These are phyloP conservation scores for Prunus mongolica DNA, from an alignment of 306 rosid species.

Conservation along the genomic window DNA sequence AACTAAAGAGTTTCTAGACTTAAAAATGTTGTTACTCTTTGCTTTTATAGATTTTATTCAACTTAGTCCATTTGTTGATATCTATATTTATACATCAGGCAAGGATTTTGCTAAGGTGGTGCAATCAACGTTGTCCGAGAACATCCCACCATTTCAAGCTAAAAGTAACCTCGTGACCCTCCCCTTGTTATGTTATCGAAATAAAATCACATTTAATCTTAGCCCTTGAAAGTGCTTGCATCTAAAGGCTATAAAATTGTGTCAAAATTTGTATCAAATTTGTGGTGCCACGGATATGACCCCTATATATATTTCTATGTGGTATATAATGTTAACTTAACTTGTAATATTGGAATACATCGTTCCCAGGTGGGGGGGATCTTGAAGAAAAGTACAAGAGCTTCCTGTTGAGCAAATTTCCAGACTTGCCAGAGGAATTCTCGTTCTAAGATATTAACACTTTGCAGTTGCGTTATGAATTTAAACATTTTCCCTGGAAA, in stretches of 20 bases:
- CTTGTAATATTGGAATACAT: background rate
- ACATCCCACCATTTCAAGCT: slow-evolving; percentile 31
- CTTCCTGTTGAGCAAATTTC: slow-evolving; percentile 29
- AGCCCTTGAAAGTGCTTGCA: too few species aligned
- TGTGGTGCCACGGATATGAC: too few species aligned
- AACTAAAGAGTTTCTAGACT: background rate
- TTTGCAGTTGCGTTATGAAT: too few species aligned
- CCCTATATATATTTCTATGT: too few species aligned
- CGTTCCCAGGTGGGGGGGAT: slow-evolving; percentile 23
- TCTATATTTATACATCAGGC: slow-evolving; percentile 9
- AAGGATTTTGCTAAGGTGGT: slow-evolving; percentile 27
- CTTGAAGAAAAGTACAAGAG: slow-evolving; percentile 37
- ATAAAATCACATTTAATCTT: too few species aligned
- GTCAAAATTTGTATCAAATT: too few species aligned
- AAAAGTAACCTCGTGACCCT: slow-evolving; percentile 22
- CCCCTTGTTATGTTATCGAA: background rate
- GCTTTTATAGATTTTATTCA: background rate
- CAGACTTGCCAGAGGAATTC: slow-evolving; percentile 36
- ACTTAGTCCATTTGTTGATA: background rate
- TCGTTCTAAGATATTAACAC: slow-evolving; percentile 19
- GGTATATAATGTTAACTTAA: too few species aligned
- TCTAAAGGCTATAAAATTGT: too few species aligned
- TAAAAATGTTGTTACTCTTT: background rate
- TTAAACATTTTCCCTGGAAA: background rate
- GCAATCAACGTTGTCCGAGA: slow-evolving; percentile 35